These are phyloP conservation scores for Phytopythium litorale DNA, from an alignment of 352 stramenopile species.

Conservation along the genomic window DNA sequence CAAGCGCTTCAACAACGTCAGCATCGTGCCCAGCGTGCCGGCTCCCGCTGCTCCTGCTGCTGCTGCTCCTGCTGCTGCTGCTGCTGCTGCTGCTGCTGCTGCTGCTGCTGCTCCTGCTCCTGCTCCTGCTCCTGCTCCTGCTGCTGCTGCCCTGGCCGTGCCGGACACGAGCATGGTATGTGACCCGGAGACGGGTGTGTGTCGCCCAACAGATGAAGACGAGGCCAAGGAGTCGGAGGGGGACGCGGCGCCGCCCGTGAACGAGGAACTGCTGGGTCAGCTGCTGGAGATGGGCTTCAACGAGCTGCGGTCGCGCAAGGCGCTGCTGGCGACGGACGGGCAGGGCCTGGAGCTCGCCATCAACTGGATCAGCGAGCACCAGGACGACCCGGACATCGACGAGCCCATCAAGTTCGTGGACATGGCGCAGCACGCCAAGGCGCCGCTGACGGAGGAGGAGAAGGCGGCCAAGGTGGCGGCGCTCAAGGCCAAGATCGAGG, in stretches of 20 bases:
- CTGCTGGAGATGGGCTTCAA: slow-evolving; percentile 86
- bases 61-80: slow-evolving; percentile 11
- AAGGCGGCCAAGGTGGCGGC: slow-evolving; percentile 85
- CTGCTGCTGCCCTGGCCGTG: slow-evolving; percentile 13
- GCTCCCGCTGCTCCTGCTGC: background rate
- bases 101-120: slow-evolving; percentile 3
- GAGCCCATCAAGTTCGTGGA: slow-evolving; percentile 86
- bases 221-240: slow-evolving; percentile 24
- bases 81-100: slow-evolving; percentile 10
- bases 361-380: slow-evolving; percentile 87
- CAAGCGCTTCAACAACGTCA: slow-evolving; percentile 66
- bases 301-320: slow-evolving; percentile 76
- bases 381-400: slow-evolving; percentile 88
- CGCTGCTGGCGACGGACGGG: slow-evolving; percentile 76
- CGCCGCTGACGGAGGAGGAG: slow-evolving; percentile 80
- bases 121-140: slow-evolving; percentile 9
- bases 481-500: slow-evolving; percentile 76
- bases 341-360: slow-evolving; percentile 73
- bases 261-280: slow-evolving; percentile 61
- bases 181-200: slow-evolving; percentile 58
- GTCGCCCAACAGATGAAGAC: slow-evolving; percentile 25
- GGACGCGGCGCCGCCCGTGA: slow-evolving; percentile 53
- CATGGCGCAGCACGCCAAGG: slow-evolving; percentile 38
- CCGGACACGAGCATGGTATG: slow-evolving; percentile 59
- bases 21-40: slow-evolving; percentile 35